phyloP scores from a whole-genome alignment of 164 flowering plant species.

The Liriodendron chinense region DNA sequence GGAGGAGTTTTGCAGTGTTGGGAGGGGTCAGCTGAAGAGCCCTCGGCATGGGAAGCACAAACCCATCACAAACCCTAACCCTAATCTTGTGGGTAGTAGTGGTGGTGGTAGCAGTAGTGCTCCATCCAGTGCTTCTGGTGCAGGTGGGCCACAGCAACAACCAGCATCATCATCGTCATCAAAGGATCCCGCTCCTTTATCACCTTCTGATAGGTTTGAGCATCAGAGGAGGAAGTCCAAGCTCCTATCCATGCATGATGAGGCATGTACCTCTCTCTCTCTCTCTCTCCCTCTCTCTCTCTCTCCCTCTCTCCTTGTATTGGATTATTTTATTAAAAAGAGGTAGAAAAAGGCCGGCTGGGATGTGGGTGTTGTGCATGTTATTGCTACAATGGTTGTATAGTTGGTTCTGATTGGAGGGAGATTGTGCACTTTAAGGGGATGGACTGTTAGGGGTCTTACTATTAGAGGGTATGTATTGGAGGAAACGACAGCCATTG shows the following conservation, averaged over 20 bases:
- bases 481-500: slow-evolving; percentile 5
- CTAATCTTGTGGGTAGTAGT: slow-evolving; percentile 25
- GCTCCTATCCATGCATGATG: slow-evolving; percentile 87
- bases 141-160: slow-evolving; percentile 17
- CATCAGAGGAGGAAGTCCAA: slow-evolving; percentile 93
- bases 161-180: slow-evolving; percentile 46
- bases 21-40: slow-evolving; percentile 54
- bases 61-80: slow-evolving; percentile 36
- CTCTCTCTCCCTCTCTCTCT: background rate
- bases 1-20: slow-evolving; percentile 94
- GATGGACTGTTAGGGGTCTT: background rate
- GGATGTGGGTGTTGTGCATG: background rate
- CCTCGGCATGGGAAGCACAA: slow-evolving; percentile 22
- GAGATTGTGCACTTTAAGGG: background rate
- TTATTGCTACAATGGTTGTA: background rate
- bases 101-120: slow-evolving; percentile 16
- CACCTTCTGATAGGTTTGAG: slow-evolving; percentile 74
- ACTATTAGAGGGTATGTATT: slow-evolving; percentile 11
- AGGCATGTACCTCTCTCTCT: slow-evolving; percentile 55
- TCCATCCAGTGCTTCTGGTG: slow-evolving; percentile 5
- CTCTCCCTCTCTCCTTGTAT: background rate
- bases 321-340: background rate
- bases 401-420: background rate
- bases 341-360: background rate
- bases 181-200: slow-evolving; percentile 58